Evolutionary conservation across 2,329 filamentous ascomycete species (phyloP), one percentile per base, ranked within the genome.

Genomic region (Neonectria faginata): DNA sequence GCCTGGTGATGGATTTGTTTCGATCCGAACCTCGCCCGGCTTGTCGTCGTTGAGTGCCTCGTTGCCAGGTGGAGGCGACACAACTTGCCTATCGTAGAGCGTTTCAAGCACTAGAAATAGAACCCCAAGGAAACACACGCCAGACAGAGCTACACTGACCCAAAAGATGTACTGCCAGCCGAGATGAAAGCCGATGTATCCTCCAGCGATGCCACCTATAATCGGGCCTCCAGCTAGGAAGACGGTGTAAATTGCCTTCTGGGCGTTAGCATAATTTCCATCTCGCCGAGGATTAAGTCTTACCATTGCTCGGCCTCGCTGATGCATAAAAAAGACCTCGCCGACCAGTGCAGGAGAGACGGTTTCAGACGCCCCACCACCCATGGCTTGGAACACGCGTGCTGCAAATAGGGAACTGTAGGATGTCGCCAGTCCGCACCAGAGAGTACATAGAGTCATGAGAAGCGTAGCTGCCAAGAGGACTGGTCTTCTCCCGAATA

Each of bases 301-400:
- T 27, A 68, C 70, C 70, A 80, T 80, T 12, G 77, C 77, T 11
- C 72, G 52, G 3, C 78, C 77, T 0, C 79, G 73, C 18, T 79
- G 71, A 18, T 79, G 74, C 0, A 80, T 64, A 6, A 79, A 79
- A 18, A 76, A 80, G 22, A 80, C 65, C 11, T 80, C 79, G 2
- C 78, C 79, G 3, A 79, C 66, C 0, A 79, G 41, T 0, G 75
- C 77, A 0, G 78, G 77, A 0, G 72, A 71, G 5, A 80, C 73
- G 0, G 79, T 78, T 10, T 80, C 78, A 0, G 79, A 74, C 0
- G 77, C 77, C 0, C 73, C 73, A 3, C 74, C 77, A 0, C 78
- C 78, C 0, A 77, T 61, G 0, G 75, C 79, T 20, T 79, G 78
- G 1, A 80, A 74, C 0, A 78, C 51, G 0, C 79, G 63, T 0